Percentiles rank a stretch among this genome's conserved stretches.
Evolutionary conservation across 108 stramenopile species (phyloP).

Genomic region (Schizochytrium sp.): DNA sequence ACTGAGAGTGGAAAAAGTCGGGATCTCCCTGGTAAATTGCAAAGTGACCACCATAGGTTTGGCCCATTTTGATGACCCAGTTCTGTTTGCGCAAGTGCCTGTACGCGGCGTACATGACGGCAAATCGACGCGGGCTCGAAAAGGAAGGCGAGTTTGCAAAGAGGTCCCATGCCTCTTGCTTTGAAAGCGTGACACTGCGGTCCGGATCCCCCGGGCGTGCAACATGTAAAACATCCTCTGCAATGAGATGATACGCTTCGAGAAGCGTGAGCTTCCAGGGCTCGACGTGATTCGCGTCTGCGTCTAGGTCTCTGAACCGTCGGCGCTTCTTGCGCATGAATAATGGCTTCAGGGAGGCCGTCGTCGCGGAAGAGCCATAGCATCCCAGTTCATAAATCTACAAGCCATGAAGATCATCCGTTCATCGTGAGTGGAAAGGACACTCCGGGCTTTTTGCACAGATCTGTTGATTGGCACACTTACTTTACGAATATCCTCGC

Average conservation of each 20-base stretch:
- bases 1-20: not conserved
- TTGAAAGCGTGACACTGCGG: not conserved
- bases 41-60: not conserved
- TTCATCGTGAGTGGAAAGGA: not conserved
- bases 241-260: not conserved
- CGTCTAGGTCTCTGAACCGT: not conserved
- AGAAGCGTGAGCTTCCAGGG: not conserved
- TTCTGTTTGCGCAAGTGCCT: not conserved
- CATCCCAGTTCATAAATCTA: not conserved
- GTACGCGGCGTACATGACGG: not conserved
- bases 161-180: not conserved
- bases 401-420: not conserved
- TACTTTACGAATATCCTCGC: not conserved
- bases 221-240: not conserved
- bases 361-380: not conserved
- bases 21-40: not conserved
- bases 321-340: constrained; percentile 10
- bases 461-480: not conserved
- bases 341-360: not conserved
- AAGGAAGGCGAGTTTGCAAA: not conserved
- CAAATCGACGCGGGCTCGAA: not conserved
- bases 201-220: not conserved
- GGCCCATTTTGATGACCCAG: not conserved
- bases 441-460: not conserved
- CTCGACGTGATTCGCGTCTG: not conserved